These are phyloP conservation scores for Notholithocarpus densiflorus DNA, from an alignment of 306 rosid species.

Conservation along the genomic window DNA sequence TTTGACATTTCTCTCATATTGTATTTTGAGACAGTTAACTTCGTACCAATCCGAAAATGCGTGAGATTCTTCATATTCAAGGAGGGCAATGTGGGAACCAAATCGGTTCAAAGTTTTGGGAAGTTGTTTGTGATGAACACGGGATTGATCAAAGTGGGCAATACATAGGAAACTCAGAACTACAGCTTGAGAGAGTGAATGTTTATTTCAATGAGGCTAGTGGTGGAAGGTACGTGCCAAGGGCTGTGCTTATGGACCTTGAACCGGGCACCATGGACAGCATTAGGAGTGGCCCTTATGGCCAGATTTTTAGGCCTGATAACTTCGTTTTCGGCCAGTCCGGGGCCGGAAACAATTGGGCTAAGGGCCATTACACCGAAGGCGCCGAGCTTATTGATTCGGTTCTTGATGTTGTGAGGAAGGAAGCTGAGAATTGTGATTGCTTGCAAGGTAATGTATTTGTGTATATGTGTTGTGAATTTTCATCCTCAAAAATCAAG, in stretches of 20 bases:
- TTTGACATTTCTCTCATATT: slow-evolving; percentile 2
- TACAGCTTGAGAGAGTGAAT: slow-evolving; percentile 54
- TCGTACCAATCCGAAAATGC: slow-evolving; percentile 29
- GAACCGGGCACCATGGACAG: slow-evolving; percentile 85
- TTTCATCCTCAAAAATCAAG: background rate
- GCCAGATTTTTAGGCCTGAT: slow-evolving; percentile 70
- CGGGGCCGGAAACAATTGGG: slow-evolving; percentile 69
- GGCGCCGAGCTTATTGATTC: slow-evolving; percentile 38
- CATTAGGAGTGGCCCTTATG: slow-evolving; percentile 52
- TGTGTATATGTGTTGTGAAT: no score
- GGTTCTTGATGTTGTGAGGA: slow-evolving; percentile 38
- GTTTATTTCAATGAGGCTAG: slow-evolving; percentile 61
- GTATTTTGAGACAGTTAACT: background rate
- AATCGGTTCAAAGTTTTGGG: slow-evolving; percentile 67
- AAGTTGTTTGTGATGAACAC: slow-evolving; percentile 64
- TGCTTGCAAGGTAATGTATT: slow-evolving; percentile 39
- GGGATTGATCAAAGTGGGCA: slow-evolving; percentile 55
- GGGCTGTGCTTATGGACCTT: slow-evolving; percentile 80
- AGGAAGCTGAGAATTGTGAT: slow-evolving; percentile 40
- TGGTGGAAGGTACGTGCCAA: slow-evolving; percentile 62
- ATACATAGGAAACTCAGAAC: slow-evolving; percentile 40
- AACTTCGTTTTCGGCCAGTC: slow-evolving; percentile 71
- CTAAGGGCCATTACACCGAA: slow-evolving; percentile 61
- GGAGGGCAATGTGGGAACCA: slow-evolving; percentile 84
- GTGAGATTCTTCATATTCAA: slow-evolving; percentile 77